Conservation (phyloP, 2,329 filamentous ascomycete genomes). For the Trichoderma sp. region DNA sequence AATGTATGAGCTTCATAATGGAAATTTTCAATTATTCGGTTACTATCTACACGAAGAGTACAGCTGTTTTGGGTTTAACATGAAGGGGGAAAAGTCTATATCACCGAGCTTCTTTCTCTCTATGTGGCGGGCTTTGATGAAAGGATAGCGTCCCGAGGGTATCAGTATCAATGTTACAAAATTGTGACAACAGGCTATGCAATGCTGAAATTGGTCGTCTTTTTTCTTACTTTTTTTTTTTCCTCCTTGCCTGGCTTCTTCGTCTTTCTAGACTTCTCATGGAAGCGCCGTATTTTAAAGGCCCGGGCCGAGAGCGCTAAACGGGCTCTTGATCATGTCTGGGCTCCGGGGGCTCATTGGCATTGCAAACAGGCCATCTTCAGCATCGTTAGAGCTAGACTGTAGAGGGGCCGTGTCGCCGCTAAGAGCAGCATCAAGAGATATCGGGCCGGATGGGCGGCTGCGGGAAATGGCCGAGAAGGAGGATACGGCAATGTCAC, state of each 20-base stretch:
- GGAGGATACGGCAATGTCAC: conserved; percentile 42
- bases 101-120: conserved; percentile 1
- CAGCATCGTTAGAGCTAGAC: conserved; percentile 38
- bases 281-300: not conserved
- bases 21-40: not conserved
- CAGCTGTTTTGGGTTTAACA: not conserved
- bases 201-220: conserved; percentile 5
- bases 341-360: conserved; percentile 85
- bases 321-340: conserved; percentile 82
- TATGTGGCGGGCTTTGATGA: conserved; percentile 1
- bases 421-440: conserved; percentile 39
- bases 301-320: conserved; percentile 53
- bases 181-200: conserved; percentile 22
- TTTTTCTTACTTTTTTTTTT: not conserved
- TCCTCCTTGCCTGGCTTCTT: not conserved
- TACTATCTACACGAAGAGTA: not conserved
- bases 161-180: conserved; percentile 26
- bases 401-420: conserved; percentile 30
- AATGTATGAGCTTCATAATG: not conserved
- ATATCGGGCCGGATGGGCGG: conserved; percentile 33
- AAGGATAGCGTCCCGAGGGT: conserved; percentile 24
- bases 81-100: conserved; percentile 1
- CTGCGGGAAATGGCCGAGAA: conserved; percentile 37
- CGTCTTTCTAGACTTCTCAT: not conserved
- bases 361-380: conserved; percentile 84